These are phyloP conservation scores for Stenogyne calaminthoides DNA, from an alignment of 305 asterid genomes.

Conservation along the genomic window DNA sequence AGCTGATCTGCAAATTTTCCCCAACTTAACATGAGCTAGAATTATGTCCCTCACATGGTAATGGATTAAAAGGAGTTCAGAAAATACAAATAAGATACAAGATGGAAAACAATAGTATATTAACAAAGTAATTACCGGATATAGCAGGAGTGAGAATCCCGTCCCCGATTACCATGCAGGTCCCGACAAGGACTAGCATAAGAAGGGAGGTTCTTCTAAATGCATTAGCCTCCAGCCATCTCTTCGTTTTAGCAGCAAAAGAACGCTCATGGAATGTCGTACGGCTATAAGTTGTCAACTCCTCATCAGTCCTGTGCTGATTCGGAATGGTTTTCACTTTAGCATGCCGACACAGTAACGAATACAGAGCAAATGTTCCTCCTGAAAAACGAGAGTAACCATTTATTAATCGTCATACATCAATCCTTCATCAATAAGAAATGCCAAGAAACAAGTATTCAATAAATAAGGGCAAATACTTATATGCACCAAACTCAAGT, in stretches of 20 bases:
- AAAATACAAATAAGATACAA: not conserved
- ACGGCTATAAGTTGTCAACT: conserved; percentile 97
- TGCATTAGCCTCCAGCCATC: conserved; percentile 80
- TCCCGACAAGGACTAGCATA: conserved; percentile 77
- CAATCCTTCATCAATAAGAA: not conserved
- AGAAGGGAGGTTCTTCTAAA: conserved; percentile 78
- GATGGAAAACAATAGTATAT: not conserved
- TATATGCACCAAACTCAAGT: too few relatives aligned
- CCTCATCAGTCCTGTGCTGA: conserved; percentile 98
- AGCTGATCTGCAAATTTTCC: too few relatives aligned
- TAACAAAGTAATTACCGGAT: conserved; percentile 59
- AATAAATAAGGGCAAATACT: not conserved
- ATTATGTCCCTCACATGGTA: not conserved
- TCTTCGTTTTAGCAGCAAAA: conserved; percentile 88
- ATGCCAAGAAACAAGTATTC: not conserved
- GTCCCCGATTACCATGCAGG: conserved; percentile 98
- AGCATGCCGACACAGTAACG: conserved; percentile 96
- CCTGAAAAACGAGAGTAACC: conserved; percentile 44
- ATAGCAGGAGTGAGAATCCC: conserved; percentile 99
- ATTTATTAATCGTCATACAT: not conserved
- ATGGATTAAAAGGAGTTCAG: not conserved
- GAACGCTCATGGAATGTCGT: conserved; percentile 83
- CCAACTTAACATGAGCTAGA: not conserved
- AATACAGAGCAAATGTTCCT: conserved; percentile 98
- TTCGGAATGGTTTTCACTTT: conserved; percentile 89